Base-by-base conservation (phyloP, 345 rosid genomes). In the Heritiera fomes region DNA sequence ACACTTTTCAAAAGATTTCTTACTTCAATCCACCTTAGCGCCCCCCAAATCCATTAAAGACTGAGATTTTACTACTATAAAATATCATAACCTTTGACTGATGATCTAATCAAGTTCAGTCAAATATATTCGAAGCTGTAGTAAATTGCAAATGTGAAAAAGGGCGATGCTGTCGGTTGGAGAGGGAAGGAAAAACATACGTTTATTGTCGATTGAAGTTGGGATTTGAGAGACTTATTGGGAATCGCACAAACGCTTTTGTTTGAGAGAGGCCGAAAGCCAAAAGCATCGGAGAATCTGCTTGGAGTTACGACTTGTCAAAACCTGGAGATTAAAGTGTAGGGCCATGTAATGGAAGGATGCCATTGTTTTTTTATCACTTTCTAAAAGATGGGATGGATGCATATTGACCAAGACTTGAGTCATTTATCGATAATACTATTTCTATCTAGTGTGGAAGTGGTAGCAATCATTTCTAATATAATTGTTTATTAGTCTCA, bases 281-380 rank as follows among this genome's bases (percentile, higher is more conserved):
- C 38, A 34, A 34, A 34, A 34, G 38, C 38, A 1, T 2, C 71
- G 62, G 5, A 66, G 71, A 41, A 66, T 66, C 71, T 66, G 49
- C 50, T 66, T 66, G 71, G 50, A 41, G 43, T 66, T 67, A n/a
- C 7, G 52, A 18, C 50, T 67, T 67, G 52, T 43, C 71, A 67
- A 41, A 65, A 43, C 71, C 71, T 66, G 71, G 71, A 66, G 71
- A 66, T 66, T 66, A 66, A 66, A 66, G 71, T 9, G 49, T 66
- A 41, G 71, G 71, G 18, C 30, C 71, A 18, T 40, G 38, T 2
- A 34, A 34, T 1, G 38, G 38, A 34, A 34, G 38, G 38, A 34
- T 34, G 38, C 38, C 3, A 34, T 34, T 5, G 71, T 41, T 0
- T 40, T 0, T 40, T 17, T 2, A 34, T 34, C 7, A 66, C 71